These are phyloP conservation scores for Kodamaea sp. DNA, from an alignment of 1,139 yeast genomes.

Conservation along the genomic window DNA sequence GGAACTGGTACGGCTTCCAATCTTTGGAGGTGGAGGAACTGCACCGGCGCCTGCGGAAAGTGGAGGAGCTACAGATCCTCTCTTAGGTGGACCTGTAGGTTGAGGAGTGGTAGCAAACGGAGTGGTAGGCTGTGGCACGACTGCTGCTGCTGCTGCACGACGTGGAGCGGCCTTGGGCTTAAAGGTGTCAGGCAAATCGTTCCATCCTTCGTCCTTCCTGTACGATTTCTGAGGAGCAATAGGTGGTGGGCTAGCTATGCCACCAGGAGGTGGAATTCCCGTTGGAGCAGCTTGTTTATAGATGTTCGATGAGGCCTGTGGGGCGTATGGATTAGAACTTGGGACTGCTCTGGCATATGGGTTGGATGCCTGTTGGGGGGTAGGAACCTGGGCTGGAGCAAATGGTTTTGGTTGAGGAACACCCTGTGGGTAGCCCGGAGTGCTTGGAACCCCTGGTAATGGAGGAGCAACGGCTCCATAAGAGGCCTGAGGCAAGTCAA, in stretches of 20 bases:
- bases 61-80: slow-evolving; percentile 12
- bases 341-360: slow-evolving; percentile 23
- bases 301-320: slow-evolving; percentile 16
- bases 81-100: slow-evolving; percentile 19
- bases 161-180: slow-evolving; percentile 50
- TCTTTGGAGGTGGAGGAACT: slow-evolving; percentile 38
- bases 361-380: slow-evolving; percentile 20
- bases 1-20: slow-evolving; percentile 32
- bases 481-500: slow-evolving; percentile 9
- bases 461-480: neutral
- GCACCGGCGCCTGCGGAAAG: slow-evolving; percentile 22
- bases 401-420: slow-evolving; percentile 13
- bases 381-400: slow-evolving; percentile 9
- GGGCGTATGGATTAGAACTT: slow-evolving; percentile 30
- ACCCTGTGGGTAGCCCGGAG: slow-evolving; percentile 14
- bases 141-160: slow-evolving; percentile 49
- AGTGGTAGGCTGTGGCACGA: slow-evolving; percentile 13
- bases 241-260: slow-evolving; percentile 25
- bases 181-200: slow-evolving; percentile 80
- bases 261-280: slow-evolving; percentile 12
- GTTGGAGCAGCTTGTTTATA: slow-evolving; percentile 24
- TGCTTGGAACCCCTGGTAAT: slow-evolving; percentile 7
- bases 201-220: slow-evolving; percentile 83
- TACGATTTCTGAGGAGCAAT: slow-evolving; percentile 40
- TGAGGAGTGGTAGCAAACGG: slow-evolving; percentile 17